Base-by-base conservation (phyloP, 1,139 yeast genomes). In the Saccharomyces hybrid region DNA sequence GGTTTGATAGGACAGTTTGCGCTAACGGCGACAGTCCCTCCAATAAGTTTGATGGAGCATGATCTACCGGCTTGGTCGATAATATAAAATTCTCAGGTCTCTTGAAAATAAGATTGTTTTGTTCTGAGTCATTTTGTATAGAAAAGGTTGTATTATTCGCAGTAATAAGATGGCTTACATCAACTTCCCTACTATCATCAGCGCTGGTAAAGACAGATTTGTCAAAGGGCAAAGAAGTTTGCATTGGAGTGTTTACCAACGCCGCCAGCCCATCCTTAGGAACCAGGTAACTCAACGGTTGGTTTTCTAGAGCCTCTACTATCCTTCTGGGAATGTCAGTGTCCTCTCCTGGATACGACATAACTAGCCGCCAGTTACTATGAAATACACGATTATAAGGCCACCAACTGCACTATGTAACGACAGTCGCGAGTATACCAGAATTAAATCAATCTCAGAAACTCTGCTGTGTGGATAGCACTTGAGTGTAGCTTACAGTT, bases 281-380 rank as follows among this genome's bases (percentile, higher is more conserved):
- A 3, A 68, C 59, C 41, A 69, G 54, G 53, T 61, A 59, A 38
- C 58, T 60, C n/a, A 69, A 46, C 6, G 71, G 70, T 47, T 64
- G 67, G 32, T 52, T 49, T 9, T 57, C 57, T n/a, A 69, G 52
- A n/a, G 68, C 60, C 16, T 64, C 70, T 2, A 63, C 28, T 8
- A 67, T 51, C 5, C 63, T 58, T 51, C 65, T 65, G 9, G 71
- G 70, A 8, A 65, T 58, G 23, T 59, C 54, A 4, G 60, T 55
- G 32, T 62, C 52, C 52, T 67, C 70, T 19, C 70, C 70, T 5
- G 71, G 70, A 51, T 58, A 67, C 25, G 44, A 38, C 44, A 38
- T 38, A 4, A 13, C 44, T 38, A 38, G 44, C 44, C 44, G 44
- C 44, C 28, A 49, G 8, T 49, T 34, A 14, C 8, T 13, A 19